Percentiles rank a stretch among this genome's conserved stretches.
phyloP scores from a whole-genome alignment of 1,284 basidiomycete genomes.

The Tilletia indica region DNA sequence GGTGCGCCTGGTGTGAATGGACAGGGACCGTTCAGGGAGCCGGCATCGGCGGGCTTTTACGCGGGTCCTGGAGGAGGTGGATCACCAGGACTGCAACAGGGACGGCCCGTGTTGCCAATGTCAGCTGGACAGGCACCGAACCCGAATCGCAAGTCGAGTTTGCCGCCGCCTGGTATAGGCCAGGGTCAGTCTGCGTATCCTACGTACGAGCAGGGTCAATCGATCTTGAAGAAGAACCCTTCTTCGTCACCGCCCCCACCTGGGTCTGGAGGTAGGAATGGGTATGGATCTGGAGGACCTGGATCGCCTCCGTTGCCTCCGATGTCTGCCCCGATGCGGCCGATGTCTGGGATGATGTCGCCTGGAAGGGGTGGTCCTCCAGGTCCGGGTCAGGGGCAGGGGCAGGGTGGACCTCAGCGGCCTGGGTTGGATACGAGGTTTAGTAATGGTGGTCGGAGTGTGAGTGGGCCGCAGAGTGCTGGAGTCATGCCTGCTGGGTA shows the following conservation, averaged over 20 bases:
- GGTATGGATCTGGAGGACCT: too few relatives aligned
- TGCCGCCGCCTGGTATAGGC: constrained; percentile 2
- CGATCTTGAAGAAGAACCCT: constrained; percentile 9
- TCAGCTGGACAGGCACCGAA: constrained; percentile 56
- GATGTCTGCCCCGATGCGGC: too few relatives aligned
- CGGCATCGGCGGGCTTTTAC: not conserved
- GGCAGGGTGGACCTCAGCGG: not conserved
- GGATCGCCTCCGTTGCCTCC: too few relatives aligned
- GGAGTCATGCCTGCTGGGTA: not conserved
- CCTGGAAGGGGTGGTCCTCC: too few relatives aligned
- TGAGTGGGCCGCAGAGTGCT: not conserved
- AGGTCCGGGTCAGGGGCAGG: not conserved
- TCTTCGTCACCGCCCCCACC: not conserved
- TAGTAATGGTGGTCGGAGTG: not conserved
- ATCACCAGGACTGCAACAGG: constrained; percentile 33
- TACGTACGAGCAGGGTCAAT: constrained; percentile 5
- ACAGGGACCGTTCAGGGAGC: too few relatives aligned
- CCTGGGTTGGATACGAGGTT: not conserved
- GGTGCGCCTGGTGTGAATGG: constrained; percentile 39
- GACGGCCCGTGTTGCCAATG: constrained; percentile 55
- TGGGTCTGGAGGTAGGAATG: too few relatives aligned
- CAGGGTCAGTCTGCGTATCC: not conserved
- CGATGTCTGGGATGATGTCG: too few relatives aligned
- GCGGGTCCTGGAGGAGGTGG: not conserved
- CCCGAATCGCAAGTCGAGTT: constrained; percentile 50